These are phyloP conservation scores for Colletotrichum sp. DNA, from an alignment of 2,329 filamentous ascomycete genomes.

Conservation along the genomic window DNA sequence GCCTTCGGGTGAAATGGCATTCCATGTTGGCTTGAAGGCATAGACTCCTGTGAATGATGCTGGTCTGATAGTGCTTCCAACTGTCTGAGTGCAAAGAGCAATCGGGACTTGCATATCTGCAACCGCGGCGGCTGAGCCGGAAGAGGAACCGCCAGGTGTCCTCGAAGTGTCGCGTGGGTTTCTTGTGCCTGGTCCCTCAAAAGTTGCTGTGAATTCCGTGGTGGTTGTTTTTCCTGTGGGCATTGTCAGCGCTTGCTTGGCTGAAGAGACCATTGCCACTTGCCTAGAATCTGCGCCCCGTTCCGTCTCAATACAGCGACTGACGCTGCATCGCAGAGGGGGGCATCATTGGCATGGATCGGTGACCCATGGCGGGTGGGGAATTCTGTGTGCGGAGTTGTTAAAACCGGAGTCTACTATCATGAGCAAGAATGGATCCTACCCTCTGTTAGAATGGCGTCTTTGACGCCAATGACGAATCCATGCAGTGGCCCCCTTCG, in stretches of 20 bases:
- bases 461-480: constrained; percentile 61
- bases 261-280: not conserved
- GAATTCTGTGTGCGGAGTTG: constrained; percentile 45
- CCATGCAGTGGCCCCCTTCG: constrained; percentile 61
- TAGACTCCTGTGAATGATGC: constrained; percentile 52
- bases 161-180: constrained; percentile 70
- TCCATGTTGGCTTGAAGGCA: constrained; percentile 70
- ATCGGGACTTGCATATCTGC: constrained; percentile 67
- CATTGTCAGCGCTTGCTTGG: not conserved
- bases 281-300: constrained; percentile 59
- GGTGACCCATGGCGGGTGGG: constrained; percentile 60
- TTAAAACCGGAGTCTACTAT: not conserved
- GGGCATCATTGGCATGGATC: constrained; percentile 52
- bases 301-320: constrained; percentile 56
- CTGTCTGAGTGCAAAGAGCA: constrained; percentile 68
- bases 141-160: constrained; percentile 71
- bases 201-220: constrained; percentile 66
- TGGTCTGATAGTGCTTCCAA: constrained; percentile 66
- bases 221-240: constrained; percentile 59
- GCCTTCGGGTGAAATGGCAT: constrained; percentile 65
- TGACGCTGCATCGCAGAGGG: constrained; percentile 54
- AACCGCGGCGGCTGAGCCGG: constrained; percentile 69
- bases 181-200: constrained; percentile 54
- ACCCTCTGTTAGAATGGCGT: constrained; percentile 62
- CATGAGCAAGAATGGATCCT: not conserved